These are phyloP conservation scores for Castanopsis chinensis DNA, from an alignment of 306 rosid genomes.

Conservation along the genomic window DNA sequence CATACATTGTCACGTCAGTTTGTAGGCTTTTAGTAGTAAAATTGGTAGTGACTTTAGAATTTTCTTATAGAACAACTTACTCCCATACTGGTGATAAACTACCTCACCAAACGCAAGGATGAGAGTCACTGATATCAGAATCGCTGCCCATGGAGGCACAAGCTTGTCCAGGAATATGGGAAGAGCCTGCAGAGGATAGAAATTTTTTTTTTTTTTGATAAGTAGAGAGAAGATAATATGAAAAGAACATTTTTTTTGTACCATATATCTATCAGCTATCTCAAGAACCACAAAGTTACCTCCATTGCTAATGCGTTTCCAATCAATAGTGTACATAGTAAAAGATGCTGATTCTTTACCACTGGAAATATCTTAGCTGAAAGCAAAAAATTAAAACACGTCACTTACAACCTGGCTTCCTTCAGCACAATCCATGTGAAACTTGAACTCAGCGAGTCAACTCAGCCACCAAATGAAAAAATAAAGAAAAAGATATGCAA, in stretches of 20 bases:
- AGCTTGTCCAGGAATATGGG: slow-evolving; percentile 86
- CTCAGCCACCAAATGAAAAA: background rate
- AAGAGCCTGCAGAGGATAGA: slow-evolving; percentile 55
- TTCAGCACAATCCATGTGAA: background rate
- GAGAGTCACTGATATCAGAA: slow-evolving; percentile 78
- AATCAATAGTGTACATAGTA: slow-evolving; percentile 91
- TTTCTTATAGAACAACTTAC: slow-evolving; percentile 6
- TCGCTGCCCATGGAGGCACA: slow-evolving; percentile 86
- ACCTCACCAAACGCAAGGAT: slow-evolving; percentile 98
- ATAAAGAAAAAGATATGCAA: background rate
- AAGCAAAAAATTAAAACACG: slow-evolving; percentile 6
- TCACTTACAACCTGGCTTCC: background rate
- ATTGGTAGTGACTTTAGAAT: no score
- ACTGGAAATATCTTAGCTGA: slow-evolving; percentile 96
- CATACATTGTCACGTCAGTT: no score
- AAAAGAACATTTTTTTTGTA: background rate
- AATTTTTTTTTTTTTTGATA: background rate
- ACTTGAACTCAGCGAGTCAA: background rate
- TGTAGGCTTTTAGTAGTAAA: no score
- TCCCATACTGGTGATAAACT: slow-evolving; percentile 6
- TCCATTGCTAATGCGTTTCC: slow-evolving; percentile 97
- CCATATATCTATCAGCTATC: background rate
- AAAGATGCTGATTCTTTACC: slow-evolving; percentile 94
- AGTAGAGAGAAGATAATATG: background rate
- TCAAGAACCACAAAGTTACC: slow-evolving; percentile 40